Evolutionary conservation across 345 rosid genomes (phyloP), one percentile per base, ranked within the genome.

Genomic region (Pistacia atlantica): DNA sequence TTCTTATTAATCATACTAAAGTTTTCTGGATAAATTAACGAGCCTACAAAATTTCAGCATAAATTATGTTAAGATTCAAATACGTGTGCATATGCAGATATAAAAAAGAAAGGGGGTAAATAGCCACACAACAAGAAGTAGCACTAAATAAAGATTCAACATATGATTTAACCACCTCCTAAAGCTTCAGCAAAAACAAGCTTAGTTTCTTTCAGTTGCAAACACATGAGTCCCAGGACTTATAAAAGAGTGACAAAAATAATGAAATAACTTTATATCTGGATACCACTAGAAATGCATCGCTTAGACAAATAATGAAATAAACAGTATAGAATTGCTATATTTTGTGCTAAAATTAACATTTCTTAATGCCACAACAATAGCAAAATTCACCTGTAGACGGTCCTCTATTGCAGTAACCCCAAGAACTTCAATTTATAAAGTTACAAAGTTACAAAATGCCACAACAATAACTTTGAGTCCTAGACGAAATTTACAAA

Each of bases 371-470:
- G 63, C 66, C 80, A 63, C 65, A 52, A 69, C 61, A 20, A 72
- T 58, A 14, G 71, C 59, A 67, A 77, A 25, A 10, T 64, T 84
- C 83, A 93, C 98, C 95, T 93, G 99, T 72, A 96, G 84, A 65
- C 93, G 95, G 80, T 96, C 99, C 83, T 93, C 99, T 71, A 93
- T 92, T 58, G 99, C 99, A 33, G 98, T 91, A 75, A 93, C 97
- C 74, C 99, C 99, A 52, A 96, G 92, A n/a, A n/a, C n/a, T n/a
- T n/a, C n/a, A n/a, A n/a, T n/a, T n/a, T n/a, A n/a, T n/a, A n/a
- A n/a, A n/a, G n/a, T n/a, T n/a, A n/a, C n/a, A n/a, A n/a, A n/a
- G n/a, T n/a, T n/a, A n/a, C n/a, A n/a, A n/a, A n/a, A n/a, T n/a
- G n/a, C n/a, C n/a, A n/a, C n/a, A n/a, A n/a, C n/a, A n/a, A n/a